Evolutionary conservation across 2,329 filamentous ascomycete genomes (phyloP), one percentile per base, ranked within the genome.

Genomic region (Ilyonectria robusta): DNA sequence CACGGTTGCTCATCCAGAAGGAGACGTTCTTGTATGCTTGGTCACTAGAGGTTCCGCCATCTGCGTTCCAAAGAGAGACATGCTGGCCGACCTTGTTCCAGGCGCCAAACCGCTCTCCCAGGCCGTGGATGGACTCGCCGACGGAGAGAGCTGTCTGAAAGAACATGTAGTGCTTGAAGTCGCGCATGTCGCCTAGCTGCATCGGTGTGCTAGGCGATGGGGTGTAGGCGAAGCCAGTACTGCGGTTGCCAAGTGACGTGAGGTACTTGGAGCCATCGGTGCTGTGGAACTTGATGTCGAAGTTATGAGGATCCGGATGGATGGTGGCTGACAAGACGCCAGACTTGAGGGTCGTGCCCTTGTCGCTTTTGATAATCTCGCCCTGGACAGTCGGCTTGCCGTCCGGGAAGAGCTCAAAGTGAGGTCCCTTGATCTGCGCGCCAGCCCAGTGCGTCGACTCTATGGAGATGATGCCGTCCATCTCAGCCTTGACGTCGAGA

Each of bases 71-170:
- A 8, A 94, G 85, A 62, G 88, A 84, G 9, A 94, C 82, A 13
- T 86, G 84, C 78, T 94, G 92, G 13, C 92, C 92, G 47, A 94
- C 89, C 78, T 93, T 94, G 78, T 93, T 92, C 80, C 92, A 93
- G 7, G 91, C 88, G 0, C 92, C 92, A 76, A 94, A 95, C 15
- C 93, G 85, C 80, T 94, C 92, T 1, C 92, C 93, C 4, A 94
- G 85, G 0, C 93, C 92, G 78, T 93, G 92, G 15, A 94, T 86
- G 0, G 89, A 88, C 78, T 94, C 93, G 31, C 87, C 87, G 1
- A 89, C 86, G 3, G 82, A 80, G 2, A 89, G 80, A 6, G 82
- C 84, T 1, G 86, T 88, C 76, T 88, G 86, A 33, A 86, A 85
- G 73, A 89, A 88, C 70, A 88, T 84, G 77, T 88, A 87, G 75